Evolutionary conservation across 441 rosid genomes (phyloP).

Genomic region (Kokia cookei): DNA sequence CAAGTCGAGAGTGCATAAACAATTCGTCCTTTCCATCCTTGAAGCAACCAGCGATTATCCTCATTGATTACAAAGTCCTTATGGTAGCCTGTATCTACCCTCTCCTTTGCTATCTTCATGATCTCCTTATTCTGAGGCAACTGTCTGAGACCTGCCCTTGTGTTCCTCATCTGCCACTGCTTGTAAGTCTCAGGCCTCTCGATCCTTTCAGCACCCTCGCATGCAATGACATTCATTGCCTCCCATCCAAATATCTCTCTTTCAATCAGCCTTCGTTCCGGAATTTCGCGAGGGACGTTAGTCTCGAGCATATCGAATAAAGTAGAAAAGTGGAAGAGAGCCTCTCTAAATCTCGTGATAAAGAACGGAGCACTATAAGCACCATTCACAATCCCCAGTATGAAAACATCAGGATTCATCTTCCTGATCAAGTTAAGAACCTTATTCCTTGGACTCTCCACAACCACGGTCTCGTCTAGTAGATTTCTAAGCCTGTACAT

Average conservation of each 20-base stretch:
- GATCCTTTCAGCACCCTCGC: slow-evolving; percentile 45
- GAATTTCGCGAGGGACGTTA: slow-evolving; percentile 34
- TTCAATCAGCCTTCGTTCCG: slow-evolving; percentile 42
- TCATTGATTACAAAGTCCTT: slow-evolving; percentile 35
- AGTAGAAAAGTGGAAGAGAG: slow-evolving; percentile 39
- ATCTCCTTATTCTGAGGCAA: slow-evolving; percentile 34
- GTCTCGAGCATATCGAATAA: slow-evolving; percentile 38
- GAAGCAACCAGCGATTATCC: slow-evolving; percentile 36
- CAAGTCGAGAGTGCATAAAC: slow-evolving; percentile 35
- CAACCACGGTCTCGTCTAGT: slow-evolving; percentile 48
- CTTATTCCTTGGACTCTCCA: slow-evolving; percentile 33
- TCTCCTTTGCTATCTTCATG: slow-evolving; percentile 26
- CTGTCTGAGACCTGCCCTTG: slow-evolving; percentile 35
- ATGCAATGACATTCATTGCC: slow-evolving; percentile 46
- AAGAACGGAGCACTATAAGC: slow-evolving; percentile 40
- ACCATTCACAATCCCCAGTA: slow-evolving; percentile 34
- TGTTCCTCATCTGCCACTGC: slow-evolving; percentile 35
- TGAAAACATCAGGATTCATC: slow-evolving; percentile 34
- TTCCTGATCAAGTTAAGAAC: slow-evolving; percentile 31
- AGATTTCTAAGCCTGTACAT: slow-evolving; percentile 31
- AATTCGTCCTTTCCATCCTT: slow-evolving; percentile 47
- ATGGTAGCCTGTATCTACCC: slow-evolving; percentile 28
- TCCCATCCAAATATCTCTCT: slow-evolving; percentile 33
- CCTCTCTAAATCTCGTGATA: slow-evolving; percentile 42
- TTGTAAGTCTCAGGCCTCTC: slow-evolving; percentile 51